A percentile compares a stretch with the other conserved stretches of the same genome.
These are phyloP conservation scores for Acanthochlamys bracteata DNA, from an alignment of 106 monocot genomes.

Conservation along the genomic window DNA sequence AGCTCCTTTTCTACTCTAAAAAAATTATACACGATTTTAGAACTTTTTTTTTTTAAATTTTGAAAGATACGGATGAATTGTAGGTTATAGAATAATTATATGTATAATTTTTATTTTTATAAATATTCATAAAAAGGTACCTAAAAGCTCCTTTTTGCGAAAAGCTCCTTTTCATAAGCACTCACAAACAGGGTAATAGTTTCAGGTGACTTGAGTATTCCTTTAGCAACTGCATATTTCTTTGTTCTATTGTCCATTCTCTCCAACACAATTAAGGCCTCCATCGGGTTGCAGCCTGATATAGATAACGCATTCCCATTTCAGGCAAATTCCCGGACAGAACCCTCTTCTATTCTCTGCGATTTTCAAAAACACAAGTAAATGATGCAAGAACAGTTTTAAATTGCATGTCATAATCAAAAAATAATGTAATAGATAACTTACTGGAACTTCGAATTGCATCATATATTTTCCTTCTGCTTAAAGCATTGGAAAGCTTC, in stretches of 20 bases:
- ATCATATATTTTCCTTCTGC: constrained; percentile 28
- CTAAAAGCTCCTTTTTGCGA: too few species aligned
- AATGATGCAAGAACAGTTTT: neutral
- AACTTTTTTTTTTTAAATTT: too few species aligned
- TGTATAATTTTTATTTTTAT: too few species aligned
- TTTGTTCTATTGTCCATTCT: constrained; percentile 27
- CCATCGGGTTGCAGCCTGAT: constrained; percentile 6
- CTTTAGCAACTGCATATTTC: constrained; percentile 25
- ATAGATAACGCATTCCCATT: constrained; percentile 6
- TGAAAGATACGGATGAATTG: too few species aligned
- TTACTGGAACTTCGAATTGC: constrained; percentile 32
- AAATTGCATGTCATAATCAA: neutral
- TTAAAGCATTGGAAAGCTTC: constrained; percentile 48
- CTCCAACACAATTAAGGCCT: constrained; percentile 7
- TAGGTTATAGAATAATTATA: too few species aligned
- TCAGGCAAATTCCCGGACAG: constrained; percentile 10
- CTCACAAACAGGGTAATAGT: neutral
- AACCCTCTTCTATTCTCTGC: constrained; percentile 33
- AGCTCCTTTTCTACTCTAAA: too few species aligned
- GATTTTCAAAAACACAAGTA: neutral
- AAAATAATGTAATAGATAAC: neutral
- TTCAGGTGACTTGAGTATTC: constrained; percentile 39
- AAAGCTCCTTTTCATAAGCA: neutral
- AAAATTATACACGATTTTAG: too few species aligned
- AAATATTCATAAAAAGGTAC: too few species aligned